phyloP scores from a whole-genome alignment of 768 basidiomycete genomes.

The Pleurotus tuber-regium region DNA sequence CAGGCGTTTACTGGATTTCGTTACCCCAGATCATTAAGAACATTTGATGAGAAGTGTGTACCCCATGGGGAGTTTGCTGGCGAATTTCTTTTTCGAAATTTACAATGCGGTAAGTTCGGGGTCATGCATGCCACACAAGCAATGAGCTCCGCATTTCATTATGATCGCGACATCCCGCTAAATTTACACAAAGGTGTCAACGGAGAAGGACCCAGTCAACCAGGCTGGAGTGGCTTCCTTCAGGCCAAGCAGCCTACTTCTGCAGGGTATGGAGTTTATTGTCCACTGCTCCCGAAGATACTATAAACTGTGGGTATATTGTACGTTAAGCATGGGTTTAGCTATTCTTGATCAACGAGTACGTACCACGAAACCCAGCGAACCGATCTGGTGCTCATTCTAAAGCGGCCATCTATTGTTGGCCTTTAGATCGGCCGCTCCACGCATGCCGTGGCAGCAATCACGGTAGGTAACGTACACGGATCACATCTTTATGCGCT shows the following conservation, averaged over 20 bases:
- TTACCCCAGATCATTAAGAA: no score
- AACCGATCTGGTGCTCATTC: not conserved
- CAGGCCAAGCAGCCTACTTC: not conserved
- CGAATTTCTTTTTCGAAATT: no score
- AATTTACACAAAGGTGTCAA: no score
- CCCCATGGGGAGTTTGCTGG: constrained; percentile 1
- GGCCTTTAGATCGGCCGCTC: not conserved
- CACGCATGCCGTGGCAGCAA: not conserved
- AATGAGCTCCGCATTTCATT: not conserved
- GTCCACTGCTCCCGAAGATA: not conserved
- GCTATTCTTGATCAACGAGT: not conserved
- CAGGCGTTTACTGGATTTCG: not conserved
- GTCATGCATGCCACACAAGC: no score
- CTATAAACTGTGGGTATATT: not conserved
- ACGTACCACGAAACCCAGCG: not conserved
- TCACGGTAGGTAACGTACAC: not conserved
- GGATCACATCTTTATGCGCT: not conserved
- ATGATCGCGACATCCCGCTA: not conserved
- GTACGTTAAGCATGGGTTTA: not conserved
- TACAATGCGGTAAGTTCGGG: no score
- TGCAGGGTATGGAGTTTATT: not conserved
- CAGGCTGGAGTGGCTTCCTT: no score
- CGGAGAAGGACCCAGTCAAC: no score
- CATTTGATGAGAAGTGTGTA: not conserved
- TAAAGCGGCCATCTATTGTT: not conserved